These are phyloP conservation scores for Neurospora sp. DNA, from an alignment of 495 filamentous ascomycete genomes.

Conservation along the genomic window DNA sequence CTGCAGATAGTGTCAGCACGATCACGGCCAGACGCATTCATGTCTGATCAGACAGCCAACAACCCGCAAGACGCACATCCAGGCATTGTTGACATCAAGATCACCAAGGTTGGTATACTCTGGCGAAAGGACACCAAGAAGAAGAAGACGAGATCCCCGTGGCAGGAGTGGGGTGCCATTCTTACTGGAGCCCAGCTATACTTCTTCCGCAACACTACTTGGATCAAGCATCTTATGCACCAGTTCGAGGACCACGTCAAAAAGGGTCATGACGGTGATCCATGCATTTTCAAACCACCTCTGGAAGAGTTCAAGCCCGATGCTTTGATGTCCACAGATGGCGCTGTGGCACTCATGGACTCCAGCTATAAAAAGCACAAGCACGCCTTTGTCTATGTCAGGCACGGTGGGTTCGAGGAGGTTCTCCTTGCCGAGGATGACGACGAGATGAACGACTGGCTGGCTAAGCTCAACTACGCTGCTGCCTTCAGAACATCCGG, in stretches of 20 bases:
- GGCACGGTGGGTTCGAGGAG: slow-evolving; percentile 84
- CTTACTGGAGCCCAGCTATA: slow-evolving; percentile 92
- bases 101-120: slow-evolving; percentile 89
- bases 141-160: slow-evolving; percentile 88
- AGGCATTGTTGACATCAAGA: slow-evolving; percentile 92
- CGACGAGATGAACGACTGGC: slow-evolving; percentile 90
- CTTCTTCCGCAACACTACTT: slow-evolving; percentile 85
- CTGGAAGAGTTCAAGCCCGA: slow-evolving; percentile 89
- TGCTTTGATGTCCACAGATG: slow-evolving; percentile 79
- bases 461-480: slow-evolving; percentile 92
- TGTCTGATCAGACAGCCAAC: slow-evolving; percentile 68
- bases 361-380: slow-evolving; percentile 90
- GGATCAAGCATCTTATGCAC: slow-evolving; percentile 84
- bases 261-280: slow-evolving; percentile 50
- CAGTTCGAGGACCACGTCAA: slow-evolving; percentile 76
- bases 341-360: slow-evolving; percentile 83
- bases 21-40: slow-evolving; percentile 90
- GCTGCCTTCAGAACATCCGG: slow-evolving; percentile 86
- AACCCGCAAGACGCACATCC: slow-evolving; percentile 84
- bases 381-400: slow-evolving; percentile 81
- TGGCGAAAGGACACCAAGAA: slow-evolving; percentile 95
- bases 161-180: slow-evolving; percentile 97
- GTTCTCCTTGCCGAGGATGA: slow-evolving; percentile 84
- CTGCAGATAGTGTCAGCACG: slow-evolving; percentile 89
- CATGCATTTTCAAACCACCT: slow-evolving; percentile 81